A percentile compares a stretch with the other conserved stretches of the same genome.
phyloP scores from a whole-genome alignment of 2,329 filamentous ascomycete species.

The Stenocarpella maydis region DNA sequence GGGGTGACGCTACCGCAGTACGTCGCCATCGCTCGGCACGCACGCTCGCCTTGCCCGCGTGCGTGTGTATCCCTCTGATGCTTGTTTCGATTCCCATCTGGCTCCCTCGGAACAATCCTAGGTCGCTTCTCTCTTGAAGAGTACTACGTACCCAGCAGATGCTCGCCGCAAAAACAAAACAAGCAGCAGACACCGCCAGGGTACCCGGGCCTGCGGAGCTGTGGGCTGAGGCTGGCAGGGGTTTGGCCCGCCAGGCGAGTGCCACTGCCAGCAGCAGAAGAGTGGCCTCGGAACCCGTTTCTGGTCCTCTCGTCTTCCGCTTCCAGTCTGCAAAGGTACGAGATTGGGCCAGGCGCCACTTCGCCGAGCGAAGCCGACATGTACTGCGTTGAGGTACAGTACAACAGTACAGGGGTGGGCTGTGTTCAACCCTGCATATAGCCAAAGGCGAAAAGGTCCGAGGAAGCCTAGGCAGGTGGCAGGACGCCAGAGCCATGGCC shows the following conservation, averaged over 20 bases:
- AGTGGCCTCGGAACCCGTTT: slow-evolving; percentile 4
- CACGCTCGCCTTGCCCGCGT: slow-evolving; percentile 35
- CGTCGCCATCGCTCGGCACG: slow-evolving; percentile 36
- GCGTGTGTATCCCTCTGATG: not conserved
- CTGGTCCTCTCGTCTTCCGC: not conserved
- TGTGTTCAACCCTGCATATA: slow-evolving; percentile 48
- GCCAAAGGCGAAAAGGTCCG: slow-evolving; percentile 44
- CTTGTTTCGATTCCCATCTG: slow-evolving; percentile 26
- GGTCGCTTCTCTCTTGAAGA: not conserved
- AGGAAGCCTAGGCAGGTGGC: slow-evolving; percentile 42
- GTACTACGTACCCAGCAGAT: not conserved
- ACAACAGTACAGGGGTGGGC: slow-evolving; percentile 40
- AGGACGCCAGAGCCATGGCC: slow-evolving; percentile 36
- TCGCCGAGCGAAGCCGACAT: slow-evolving; percentile 34
- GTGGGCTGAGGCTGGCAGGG: slow-evolving; percentile 20
- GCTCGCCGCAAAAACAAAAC: slow-evolving; percentile 11
- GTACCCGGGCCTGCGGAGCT: slow-evolving; percentile 11
- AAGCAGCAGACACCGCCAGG: slow-evolving; percentile 10
- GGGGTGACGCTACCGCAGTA: slow-evolving; percentile 33
- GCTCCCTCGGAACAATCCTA: slow-evolving; percentile 20
- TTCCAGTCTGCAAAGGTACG: slow-evolving; percentile 8
- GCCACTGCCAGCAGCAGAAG: slow-evolving; percentile 10
- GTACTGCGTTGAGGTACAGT: slow-evolving; percentile 33
- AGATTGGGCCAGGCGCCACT: slow-evolving; percentile 28
- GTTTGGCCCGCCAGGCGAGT: slow-evolving; percentile 6